Conservation (phyloP, 129 eudicot species). For the Chrysanthemum seticuspe region DNA sequence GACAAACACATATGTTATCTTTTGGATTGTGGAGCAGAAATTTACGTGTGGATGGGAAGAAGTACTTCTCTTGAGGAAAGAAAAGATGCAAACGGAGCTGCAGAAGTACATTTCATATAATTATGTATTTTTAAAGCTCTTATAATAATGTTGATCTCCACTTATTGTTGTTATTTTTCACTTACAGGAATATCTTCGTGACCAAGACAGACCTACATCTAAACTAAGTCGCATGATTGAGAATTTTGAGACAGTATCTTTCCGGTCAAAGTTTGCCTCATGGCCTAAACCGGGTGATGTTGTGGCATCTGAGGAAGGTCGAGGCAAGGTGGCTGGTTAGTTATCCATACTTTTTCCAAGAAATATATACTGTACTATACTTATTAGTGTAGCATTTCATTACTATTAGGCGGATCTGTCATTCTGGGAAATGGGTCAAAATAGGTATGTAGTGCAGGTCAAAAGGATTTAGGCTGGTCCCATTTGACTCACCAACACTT, state of each 20-base stretch:
- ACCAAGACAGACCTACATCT: constrained; percentile 56
- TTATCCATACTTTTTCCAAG: constrained; percentile 5
- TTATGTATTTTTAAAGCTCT: constrained; percentile 14
- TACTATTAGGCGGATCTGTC: no score
- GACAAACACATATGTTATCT: constrained; percentile 66
- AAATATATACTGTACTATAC: background rate
- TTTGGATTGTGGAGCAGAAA: constrained; percentile 73
- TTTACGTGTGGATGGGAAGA: constrained; percentile 87
- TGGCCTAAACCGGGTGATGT: constrained; percentile 64
- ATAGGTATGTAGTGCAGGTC: no score
- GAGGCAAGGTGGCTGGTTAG: constrained; percentile 98
- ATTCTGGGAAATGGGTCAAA: no score
- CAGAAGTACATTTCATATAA: constrained; percentile 50
- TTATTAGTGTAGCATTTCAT: background rate
- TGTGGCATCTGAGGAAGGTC: constrained; percentile 71
- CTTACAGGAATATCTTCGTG: constrained; percentile 57
- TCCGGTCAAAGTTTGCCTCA: constrained; percentile 59
- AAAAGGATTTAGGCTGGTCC: no score
- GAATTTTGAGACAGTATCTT: constrained; percentile 73
- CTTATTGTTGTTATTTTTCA: constrained; percentile 10
- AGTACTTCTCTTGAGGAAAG: constrained; percentile 68
- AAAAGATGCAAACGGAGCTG: constrained; percentile 64
- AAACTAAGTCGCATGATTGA: constrained; percentile 64
- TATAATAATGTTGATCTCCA: constrained; percentile 1
- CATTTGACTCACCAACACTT: no score